Evolutionary conservation across 257 asterid species (phyloP).

Genomic region (Fraxinus pennsylvanica): DNA sequence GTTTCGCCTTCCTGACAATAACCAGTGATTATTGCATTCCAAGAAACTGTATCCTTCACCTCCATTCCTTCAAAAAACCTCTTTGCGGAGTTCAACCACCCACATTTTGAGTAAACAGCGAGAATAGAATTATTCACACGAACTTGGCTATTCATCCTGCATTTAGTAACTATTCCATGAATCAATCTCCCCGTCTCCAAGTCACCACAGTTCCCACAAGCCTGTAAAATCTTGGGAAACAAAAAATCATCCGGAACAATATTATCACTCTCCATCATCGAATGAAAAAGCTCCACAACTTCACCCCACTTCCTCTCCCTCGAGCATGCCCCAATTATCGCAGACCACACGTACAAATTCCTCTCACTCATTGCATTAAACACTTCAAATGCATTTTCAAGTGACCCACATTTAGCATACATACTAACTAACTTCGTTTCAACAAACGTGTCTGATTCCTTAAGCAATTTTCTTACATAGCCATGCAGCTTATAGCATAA

Average conservation of each 20-base stretch:
- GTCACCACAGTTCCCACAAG: slow-evolving; percentile 65
- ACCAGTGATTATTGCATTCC: slow-evolving; percentile 77
- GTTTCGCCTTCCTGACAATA: slow-evolving; percentile 53
- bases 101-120: slow-evolving; percentile 71
- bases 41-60: slow-evolving; percentile 59
- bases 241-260: slow-evolving; percentile 61
- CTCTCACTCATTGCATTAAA: slow-evolving; percentile 62
- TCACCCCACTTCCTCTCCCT: slow-evolving; percentile 68
- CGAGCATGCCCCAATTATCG: slow-evolving; percentile 75
- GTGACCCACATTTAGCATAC: slow-evolving; percentile 72
- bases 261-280: slow-evolving; percentile 62
- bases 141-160: slow-evolving; percentile 41
- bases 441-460: slow-evolving; percentile 50
- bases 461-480: slow-evolving; percentile 31
- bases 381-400: slow-evolving; percentile 51
- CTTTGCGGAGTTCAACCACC: slow-evolving; percentile 51
- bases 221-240: slow-evolving; percentile 75
- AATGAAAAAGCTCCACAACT: slow-evolving; percentile 60
- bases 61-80: slow-evolving; percentile 53
- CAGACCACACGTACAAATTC: slow-evolving; percentile 75
- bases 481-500: slow-evolving; percentile 54
- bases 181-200: slow-evolving; percentile 63
- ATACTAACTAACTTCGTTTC: slow-evolving; percentile 58
- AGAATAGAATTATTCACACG: slow-evolving; percentile 70
- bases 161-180: slow-evolving; percentile 54